Conservation (phyloP, 345 rosid genomes). For the Eucalyptus cladocalyx region DNA sequence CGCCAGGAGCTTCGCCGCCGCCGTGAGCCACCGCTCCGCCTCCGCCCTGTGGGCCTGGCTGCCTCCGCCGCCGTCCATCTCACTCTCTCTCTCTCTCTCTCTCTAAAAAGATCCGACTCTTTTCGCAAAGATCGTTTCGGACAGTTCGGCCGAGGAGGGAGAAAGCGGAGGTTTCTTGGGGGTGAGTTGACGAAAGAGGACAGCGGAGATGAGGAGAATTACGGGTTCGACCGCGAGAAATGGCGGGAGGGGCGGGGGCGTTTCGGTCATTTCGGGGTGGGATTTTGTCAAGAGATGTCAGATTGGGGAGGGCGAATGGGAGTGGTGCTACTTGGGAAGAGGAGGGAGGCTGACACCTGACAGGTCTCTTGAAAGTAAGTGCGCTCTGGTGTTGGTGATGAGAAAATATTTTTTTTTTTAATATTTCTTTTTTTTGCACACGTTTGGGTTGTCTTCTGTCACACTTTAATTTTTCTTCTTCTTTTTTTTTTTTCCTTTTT, state of each 20-base stretch:
- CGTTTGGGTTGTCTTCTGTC: not conserved
- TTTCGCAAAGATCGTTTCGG: not conserved
- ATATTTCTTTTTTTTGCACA: not conserved
- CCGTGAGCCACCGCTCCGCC: conserved; percentile 78
- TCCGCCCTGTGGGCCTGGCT: conserved; percentile 26
- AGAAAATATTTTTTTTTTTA: not conserved
- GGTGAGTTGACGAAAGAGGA: not conserved
- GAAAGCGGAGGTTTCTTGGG: not conserved
- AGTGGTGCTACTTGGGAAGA: not conserved
- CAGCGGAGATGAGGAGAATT: not conserved
- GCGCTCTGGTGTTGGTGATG: not conserved
- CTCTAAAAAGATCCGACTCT: not conserved
- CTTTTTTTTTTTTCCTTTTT: rapidly evolving
- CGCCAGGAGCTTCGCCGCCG: conserved; percentile 73
- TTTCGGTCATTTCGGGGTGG: not conserved
- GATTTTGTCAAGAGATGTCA: not conserved
- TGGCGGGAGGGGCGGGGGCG: not conserved
- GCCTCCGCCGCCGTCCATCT: not conserved
- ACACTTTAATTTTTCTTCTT: not conserved
- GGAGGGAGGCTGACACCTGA: not conserved
- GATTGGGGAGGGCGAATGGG: not conserved
- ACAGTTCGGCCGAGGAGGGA: not conserved
- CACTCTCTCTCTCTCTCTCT: not conserved
- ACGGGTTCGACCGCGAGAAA: not conserved
- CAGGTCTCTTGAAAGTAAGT: not conserved